Conservation (phyloP, 2,329 filamentous ascomycete genomes). For the Pseudovirgaria hyperparasitica region DNA sequence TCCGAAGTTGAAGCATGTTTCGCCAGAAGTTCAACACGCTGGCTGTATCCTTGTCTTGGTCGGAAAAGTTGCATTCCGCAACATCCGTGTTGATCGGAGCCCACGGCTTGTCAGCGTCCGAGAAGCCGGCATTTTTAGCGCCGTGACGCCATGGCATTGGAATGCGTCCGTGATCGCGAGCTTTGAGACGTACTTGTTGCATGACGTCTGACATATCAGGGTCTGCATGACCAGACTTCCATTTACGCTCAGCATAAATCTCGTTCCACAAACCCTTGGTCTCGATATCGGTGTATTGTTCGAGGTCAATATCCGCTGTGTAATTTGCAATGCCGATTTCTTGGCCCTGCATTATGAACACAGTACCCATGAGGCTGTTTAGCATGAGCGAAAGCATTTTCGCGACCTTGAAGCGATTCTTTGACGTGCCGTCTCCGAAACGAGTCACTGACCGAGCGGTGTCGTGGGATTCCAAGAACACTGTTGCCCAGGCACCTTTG, state of each 20-base stretch:
- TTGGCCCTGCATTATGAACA: conserved; percentile 49
- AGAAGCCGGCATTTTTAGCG: conserved; percentile 52
- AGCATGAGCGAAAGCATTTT: conserved; percentile 44
- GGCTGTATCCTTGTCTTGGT: conserved; percentile 34
- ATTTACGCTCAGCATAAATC: conserved; percentile 16
- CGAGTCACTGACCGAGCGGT: conserved; percentile 43
- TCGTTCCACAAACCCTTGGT: conserved; percentile 29
- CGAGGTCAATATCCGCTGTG: conserved; percentile 35
- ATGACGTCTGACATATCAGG: conserved; percentile 26
- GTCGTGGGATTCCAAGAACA: conserved; percentile 54
- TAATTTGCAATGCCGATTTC: conserved; percentile 49
- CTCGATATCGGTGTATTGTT: conserved; percentile 54
- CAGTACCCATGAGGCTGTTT: conserved; percentile 36
- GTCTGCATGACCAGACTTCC: no score
- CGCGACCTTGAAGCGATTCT: conserved; percentile 32
- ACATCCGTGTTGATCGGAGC: conserved; percentile 57
- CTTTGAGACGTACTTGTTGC: conserved; percentile 44
- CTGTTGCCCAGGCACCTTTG: conserved; percentile 41
- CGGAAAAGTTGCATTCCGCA: conserved; percentile 43
- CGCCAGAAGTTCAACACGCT: conserved; percentile 52
- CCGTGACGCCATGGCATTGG: conserved; percentile 62
- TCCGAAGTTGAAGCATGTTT: conserved; percentile 45
- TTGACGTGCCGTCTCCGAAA: conserved; percentile 35
- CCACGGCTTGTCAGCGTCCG: conserved; percentile 47
- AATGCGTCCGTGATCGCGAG: conserved; percentile 56